Percentiles rank a stretch among this genome's conserved stretches.
Evolutionary conservation across 2,329 filamentous ascomycete genomes (phyloP).

Genomic region (Alternaria brassicicola): DNA sequence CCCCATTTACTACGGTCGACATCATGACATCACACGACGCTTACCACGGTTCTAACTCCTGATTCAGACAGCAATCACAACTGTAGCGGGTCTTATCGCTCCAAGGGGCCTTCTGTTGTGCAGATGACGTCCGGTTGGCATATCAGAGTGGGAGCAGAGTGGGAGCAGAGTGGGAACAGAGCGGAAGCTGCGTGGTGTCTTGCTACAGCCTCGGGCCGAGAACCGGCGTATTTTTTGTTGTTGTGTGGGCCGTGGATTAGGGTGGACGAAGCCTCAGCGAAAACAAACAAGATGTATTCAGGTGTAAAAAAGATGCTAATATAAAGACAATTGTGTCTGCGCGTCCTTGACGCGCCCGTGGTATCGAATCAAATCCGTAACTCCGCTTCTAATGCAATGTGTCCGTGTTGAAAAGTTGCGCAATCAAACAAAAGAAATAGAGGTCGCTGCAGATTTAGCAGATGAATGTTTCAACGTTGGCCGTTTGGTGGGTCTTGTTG

Average conservation of each 20-base stretch:
- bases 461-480: conserved; percentile 3
- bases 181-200: neutral
- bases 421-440: conserved; percentile 17
- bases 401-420: neutral
- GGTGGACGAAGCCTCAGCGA: neutral
- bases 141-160: conserved; percentile 4
- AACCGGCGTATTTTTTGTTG: neutral
- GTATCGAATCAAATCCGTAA: conserved; percentile 10
- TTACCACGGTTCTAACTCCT: conserved; percentile 1
- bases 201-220: conserved; percentile 5
- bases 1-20: conserved; percentile 5
- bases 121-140: conserved; percentile 12
- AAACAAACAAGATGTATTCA: neutral
- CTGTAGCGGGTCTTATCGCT: neutral
- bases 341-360: conserved; percentile 5
- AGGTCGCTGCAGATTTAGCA: neutral
- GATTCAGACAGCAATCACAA: conserved; percentile 5
- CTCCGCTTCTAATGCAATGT: conserved; percentile 18
- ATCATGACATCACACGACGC: conserved; percentile 24
- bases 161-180: conserved; percentile 6
- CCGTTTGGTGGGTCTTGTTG: neutral
- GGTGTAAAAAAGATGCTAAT: conserved; percentile 5
- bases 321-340: neutral
- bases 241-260: conserved; percentile 1
- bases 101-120: conserved; percentile 11